These are phyloP conservation scores for Pulveroboletus sp. DNA, from an alignment of 768 basidiomycete species.

Conservation along the genomic window DNA sequence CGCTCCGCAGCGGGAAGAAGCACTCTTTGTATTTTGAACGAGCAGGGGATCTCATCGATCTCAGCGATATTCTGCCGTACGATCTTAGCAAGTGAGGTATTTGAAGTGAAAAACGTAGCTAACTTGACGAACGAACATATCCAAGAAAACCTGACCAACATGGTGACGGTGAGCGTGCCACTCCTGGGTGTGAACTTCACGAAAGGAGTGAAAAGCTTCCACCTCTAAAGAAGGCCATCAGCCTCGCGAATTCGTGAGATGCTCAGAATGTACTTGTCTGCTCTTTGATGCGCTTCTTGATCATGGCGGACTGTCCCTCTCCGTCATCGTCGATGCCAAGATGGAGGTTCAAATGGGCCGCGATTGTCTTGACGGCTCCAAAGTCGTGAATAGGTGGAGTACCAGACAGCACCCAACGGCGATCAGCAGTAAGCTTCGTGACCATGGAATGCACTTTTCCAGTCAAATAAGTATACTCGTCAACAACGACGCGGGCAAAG, in stretches of 20 bases:
- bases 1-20: constrained; percentile 89
- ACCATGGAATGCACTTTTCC: constrained; percentile 78
- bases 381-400: constrained; percentile 94
- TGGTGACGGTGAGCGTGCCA: constrained; percentile 90
- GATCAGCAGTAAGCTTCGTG: constrained; percentile 69
- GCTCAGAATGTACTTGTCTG: constrained; percentile 63
- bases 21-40: constrained; percentile 58
- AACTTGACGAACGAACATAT: constrained; percentile 85
- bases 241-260: constrained; percentile 1
- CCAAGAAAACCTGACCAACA: constrained; percentile 77
- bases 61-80: constrained; percentile 81
- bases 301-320: constrained; percentile 70
- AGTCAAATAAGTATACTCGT: constrained; percentile 92
- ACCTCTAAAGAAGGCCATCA: constrained; percentile 52
- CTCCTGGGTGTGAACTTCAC: constrained; percentile 86
- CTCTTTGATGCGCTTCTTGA: constrained; percentile 79
- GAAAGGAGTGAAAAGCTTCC: constrained; percentile 95
- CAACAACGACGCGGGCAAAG: constrained; percentile 84
- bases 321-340: constrained; percentile 88
- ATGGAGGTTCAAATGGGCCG: constrained; percentile 85
- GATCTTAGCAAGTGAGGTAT: constrained; percentile 9
- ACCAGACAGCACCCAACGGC: constrained; percentile 95
- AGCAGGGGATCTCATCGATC: constrained; percentile 92
- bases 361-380: constrained; percentile 85
- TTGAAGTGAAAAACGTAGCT: constrained; percentile 13